Conservation (phyloP, 1,284 basidiomycete genomes). For the Schizopora paradoxa region DNA sequence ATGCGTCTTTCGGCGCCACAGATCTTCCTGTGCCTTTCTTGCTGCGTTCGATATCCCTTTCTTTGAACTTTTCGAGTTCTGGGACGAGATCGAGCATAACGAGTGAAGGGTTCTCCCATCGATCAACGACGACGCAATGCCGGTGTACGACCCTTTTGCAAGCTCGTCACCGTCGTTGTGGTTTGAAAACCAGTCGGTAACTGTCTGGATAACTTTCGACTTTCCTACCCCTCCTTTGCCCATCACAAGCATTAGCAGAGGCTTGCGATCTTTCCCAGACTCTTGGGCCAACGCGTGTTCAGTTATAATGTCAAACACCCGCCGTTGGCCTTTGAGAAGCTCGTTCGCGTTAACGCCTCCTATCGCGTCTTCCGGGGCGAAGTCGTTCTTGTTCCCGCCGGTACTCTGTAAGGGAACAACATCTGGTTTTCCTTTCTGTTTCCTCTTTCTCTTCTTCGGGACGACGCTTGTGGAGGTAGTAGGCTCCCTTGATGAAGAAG, state of each 20-base stretch:
- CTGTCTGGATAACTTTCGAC: slow-evolving; percentile 31
- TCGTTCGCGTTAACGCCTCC: not conserved
- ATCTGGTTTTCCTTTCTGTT: not conserved
- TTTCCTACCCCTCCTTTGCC: slow-evolving; percentile 36
- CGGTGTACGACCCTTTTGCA: slow-evolving; percentile 30
- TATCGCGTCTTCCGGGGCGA: not conserved
- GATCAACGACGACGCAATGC: slow-evolving; percentile 32
- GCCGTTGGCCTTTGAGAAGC: slow-evolving; percentile 19
- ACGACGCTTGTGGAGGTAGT: not conserved
- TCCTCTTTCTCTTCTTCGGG: not conserved
- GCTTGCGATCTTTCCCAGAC: slow-evolving; percentile 19
- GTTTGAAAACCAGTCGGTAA: slow-evolving; percentile 25
- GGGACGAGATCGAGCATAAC: not conserved
- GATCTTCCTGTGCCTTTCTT: not conserved
- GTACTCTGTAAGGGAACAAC: not conserved
- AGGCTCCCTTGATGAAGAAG: not conserved
- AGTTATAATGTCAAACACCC: slow-evolving; percentile 30
- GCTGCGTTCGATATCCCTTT: slow-evolving; percentile 8
- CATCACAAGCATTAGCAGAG: slow-evolving; percentile 28
- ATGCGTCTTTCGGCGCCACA: slow-evolving; percentile 2
- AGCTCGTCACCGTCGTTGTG: slow-evolving; percentile 17
- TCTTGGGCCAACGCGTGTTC: slow-evolving; percentile 22
- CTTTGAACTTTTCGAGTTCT: slow-evolving; percentile 15
- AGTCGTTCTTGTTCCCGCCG: not conserved
- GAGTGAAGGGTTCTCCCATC: slow-evolving; percentile 28